Percentiles rank a stretch among this genome's conserved stretches.
Evolutionary conservation across 73 alveolate species (phyloP).

Genomic region (Paramecium primaurelia): DNA sequence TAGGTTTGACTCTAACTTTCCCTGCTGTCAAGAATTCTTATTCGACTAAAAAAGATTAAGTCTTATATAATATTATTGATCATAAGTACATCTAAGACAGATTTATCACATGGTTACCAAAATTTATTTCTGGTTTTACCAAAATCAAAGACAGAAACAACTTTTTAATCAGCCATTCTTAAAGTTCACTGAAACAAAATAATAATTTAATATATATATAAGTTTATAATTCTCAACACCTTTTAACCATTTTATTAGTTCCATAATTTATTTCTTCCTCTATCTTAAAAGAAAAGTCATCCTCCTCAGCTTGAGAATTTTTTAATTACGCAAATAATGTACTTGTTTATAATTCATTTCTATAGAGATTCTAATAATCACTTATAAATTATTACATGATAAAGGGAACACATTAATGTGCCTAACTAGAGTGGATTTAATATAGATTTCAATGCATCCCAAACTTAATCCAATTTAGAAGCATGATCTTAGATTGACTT

Average conservation of each 20-base stretch:
- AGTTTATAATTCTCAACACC: constrained; percentile 13
- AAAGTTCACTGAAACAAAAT: neutral
- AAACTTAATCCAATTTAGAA: neutral
- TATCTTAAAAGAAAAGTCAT: neutral
- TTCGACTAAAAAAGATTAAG: neutral
- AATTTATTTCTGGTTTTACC: neutral
- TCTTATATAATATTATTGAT: neutral
- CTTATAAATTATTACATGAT: neutral
- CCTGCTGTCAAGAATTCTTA: neutral
- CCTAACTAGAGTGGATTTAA: constrained; percentile 34
- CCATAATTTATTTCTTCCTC: neutral
- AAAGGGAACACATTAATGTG: neutral
- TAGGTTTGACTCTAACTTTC: neutral
- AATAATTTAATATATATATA: neutral
- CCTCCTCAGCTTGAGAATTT: neutral
- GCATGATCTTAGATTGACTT: neutral
- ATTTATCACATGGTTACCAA: constrained; percentile 11
- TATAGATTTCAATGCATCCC: neutral
- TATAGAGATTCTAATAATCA: neutral
- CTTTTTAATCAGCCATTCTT: neutral
- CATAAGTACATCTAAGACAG: neutral
- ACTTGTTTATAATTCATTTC: neutral
- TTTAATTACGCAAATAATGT: neutral
- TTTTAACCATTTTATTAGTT: neutral
- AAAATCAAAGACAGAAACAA: constrained; percentile 28